Evolutionary conservation across 805 yeast genomes (phyloP).

Genomic region (Candida chilensis): DNA sequence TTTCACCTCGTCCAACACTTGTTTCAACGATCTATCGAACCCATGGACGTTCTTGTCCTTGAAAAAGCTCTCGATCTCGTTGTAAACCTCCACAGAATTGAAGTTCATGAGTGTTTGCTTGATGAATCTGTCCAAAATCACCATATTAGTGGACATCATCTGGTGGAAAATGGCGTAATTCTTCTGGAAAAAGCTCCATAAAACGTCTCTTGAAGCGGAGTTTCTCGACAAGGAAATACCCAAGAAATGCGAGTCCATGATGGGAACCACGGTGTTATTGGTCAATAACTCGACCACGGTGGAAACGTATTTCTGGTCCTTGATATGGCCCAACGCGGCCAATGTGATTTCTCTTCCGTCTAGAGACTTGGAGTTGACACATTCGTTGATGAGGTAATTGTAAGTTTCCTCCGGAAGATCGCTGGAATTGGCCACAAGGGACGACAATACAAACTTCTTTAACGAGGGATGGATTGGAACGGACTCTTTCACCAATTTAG

Average conservation of each 20-base stretch:
- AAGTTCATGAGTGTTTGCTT: slow-evolving; percentile 22
- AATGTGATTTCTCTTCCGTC: slow-evolving; percentile 54
- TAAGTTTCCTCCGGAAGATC: slow-evolving; percentile 21
- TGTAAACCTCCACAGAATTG: slow-evolving; percentile 20
- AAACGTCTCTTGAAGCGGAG: slow-evolving; percentile 24
- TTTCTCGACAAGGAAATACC: slow-evolving; percentile 38
- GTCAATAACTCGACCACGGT: slow-evolving; percentile 28
- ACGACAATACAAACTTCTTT: slow-evolving; percentile 29
- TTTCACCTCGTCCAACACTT: slow-evolving; percentile 45
- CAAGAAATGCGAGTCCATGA: slow-evolving; percentile 52
- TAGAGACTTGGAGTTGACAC: slow-evolving; percentile 38
- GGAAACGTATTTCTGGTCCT: slow-evolving; percentile 23
- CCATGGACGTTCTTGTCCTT: slow-evolving; percentile 37
- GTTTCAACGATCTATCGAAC: slow-evolving; percentile 48
- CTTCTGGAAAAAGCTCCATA: slow-evolving; percentile 40
- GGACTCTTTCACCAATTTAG: slow-evolving; percentile 11
- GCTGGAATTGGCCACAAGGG: slow-evolving; percentile 27
- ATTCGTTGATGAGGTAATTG: slow-evolving; percentile 34
- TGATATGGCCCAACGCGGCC: slow-evolving; percentile 40
- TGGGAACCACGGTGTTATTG: slow-evolving; percentile 34
- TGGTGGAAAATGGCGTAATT: slow-evolving; percentile 36
- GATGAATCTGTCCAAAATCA: slow-evolving; percentile 38
- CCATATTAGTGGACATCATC: slow-evolving; percentile 39
- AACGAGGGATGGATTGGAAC: slow-evolving; percentile 31
- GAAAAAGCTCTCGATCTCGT: slow-evolving; percentile 34